Percentiles rank a stretch among this genome's conserved stretches.
These are phyloP conservation scores for Pisolithus orientalis DNA, from an alignment of 768 basidiomycete species.

Conservation along the genomic window DNA sequence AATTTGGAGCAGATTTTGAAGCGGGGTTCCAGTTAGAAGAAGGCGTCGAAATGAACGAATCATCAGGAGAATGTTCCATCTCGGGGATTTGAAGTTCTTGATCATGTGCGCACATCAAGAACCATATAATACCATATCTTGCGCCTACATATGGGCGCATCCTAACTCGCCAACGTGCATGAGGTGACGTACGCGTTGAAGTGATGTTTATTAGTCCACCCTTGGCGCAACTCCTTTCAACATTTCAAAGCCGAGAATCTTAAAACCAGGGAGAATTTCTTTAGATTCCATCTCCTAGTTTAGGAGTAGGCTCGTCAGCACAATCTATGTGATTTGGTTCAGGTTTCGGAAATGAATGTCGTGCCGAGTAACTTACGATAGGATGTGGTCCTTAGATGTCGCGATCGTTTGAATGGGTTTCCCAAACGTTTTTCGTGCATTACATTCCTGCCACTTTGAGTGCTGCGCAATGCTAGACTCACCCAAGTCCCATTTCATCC, in stretches of 20 bases:
- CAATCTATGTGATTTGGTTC: conserved; percentile 45
- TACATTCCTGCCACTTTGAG: background rate
- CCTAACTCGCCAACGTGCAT: conserved; percentile 84
- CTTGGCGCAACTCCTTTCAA: conserved; percentile 82
- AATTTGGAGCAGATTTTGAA: conserved; percentile 89
- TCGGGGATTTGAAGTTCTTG: conserved; percentile 92
- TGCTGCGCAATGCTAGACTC: conserved; percentile 21
- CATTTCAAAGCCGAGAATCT: conserved; percentile 83
- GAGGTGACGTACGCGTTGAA: conserved; percentile 96
- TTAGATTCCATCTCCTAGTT: conserved; percentile 99
- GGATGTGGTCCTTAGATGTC: conserved; percentile 93
- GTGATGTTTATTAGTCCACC: conserved; percentile 83
- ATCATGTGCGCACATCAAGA: conserved; percentile 97
- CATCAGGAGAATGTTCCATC: conserved; percentile 88
- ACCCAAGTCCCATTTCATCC: conserved; percentile 96
- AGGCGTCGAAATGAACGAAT: conserved; percentile 83
- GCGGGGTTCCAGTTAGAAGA: conserved; percentile 90
- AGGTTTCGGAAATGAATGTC: background rate
- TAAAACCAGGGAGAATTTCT: conserved; percentile 88
- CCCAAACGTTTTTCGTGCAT: conserved; percentile 32
- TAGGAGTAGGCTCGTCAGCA: conserved; percentile 87
- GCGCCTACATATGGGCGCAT: conserved; percentile 86
- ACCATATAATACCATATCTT: conserved; percentile 96
- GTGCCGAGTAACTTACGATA: conserved; percentile 43
- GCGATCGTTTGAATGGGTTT: conserved; percentile 95